Percentiles rank a stretch among this genome's conserved stretches.
Conservation (phyloP, 805 yeast species). For the Lipomyces starkeyi region DNA sequence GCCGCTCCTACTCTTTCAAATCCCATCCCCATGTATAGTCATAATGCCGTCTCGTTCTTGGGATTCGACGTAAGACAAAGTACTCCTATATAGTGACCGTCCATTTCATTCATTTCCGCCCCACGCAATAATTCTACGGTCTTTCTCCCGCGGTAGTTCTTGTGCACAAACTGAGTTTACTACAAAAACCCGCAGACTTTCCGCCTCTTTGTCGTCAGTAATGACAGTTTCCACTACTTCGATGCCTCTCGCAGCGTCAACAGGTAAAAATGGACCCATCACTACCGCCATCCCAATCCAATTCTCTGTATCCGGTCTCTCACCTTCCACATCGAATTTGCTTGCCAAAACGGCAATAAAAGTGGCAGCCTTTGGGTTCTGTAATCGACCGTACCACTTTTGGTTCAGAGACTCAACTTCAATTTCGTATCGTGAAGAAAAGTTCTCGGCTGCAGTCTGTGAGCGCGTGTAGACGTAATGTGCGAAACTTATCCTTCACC, state of each 20-base stretch:
- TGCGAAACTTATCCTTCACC: neutral
- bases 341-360: neutral
- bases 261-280: neutral
- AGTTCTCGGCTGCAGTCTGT: neutral
- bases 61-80: too few relatives aligned
- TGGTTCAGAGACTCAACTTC: neutral
- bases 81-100: too few relatives aligned
- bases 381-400: neutral
- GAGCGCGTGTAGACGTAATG: neutral
- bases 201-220: neutral
- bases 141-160: neutral
- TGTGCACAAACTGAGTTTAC: neutral
- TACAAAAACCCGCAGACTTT: neutral
- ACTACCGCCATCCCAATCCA: neutral
- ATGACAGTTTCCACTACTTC: neutral
- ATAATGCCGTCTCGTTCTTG: too few relatives aligned
- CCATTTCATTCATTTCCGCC: neutral
- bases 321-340: neutral
- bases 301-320: neutral
- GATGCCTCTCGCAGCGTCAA: neutral
- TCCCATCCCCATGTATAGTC: too few relatives aligned
- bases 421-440: neutral
- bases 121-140: neutral
- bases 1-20: too few relatives aligned
- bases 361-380: neutral